These are phyloP conservation scores for Trichoderma breve DNA, from an alignment of 2,329 filamentous ascomycete species.

Conservation along the genomic window DNA sequence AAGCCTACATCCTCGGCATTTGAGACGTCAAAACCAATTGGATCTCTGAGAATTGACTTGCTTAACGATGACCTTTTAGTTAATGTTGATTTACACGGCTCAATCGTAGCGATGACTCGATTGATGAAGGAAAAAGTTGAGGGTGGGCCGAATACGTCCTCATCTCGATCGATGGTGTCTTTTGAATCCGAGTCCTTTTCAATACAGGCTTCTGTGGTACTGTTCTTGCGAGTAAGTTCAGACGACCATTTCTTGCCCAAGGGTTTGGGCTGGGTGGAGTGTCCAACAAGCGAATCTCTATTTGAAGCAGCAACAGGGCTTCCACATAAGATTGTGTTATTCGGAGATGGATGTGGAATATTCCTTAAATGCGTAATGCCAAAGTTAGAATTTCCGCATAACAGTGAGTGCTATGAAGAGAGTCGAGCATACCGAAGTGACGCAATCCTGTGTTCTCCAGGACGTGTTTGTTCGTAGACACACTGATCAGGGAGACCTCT, in stretches of 20 bases:
- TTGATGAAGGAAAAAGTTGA: conserved; percentile 11
- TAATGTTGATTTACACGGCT: background rate
- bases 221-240: background rate
- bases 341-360: background rate
- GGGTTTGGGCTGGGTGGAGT: background rate
- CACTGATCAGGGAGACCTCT: background rate
- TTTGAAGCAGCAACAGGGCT: background rate
- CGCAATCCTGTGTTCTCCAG: background rate
- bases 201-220: no score
- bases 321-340: no score
- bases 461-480: background rate
- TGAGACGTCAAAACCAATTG: conserved; percentile 8
- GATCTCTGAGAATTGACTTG: conserved; percentile 3
- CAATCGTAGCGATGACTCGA: conserved; percentile 6
- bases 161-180: background rate
- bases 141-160: background rate
- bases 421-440: background rate
- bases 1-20: background rate
- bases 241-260: background rate
- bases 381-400: background rate
- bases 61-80: background rate
- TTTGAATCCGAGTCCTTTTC: background rate
- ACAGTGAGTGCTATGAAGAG: background rate
- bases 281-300: background rate
- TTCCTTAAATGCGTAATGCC: background rate